Conservation (phyloP, 805 yeast genomes). For the Zygosaccharomyces bailii region DNA sequence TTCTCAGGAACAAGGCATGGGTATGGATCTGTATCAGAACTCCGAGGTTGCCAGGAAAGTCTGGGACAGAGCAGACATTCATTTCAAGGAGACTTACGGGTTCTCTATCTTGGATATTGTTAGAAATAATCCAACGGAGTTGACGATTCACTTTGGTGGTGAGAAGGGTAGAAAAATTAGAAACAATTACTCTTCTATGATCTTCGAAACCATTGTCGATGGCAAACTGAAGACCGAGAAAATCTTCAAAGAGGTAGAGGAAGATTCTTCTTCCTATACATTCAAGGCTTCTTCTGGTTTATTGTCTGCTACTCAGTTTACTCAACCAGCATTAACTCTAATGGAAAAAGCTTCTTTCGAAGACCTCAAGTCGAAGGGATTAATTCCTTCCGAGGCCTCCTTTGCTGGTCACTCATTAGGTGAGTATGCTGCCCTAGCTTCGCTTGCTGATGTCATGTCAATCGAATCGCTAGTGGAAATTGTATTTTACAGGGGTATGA, state of each 20-base stretch:
- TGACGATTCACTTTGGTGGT: slow-evolving; percentile 97
- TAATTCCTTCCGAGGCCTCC: slow-evolving; percentile 87
- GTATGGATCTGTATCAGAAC: slow-evolving; percentile 94
- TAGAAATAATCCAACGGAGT: slow-evolving; percentile 89
- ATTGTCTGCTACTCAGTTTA: slow-evolving; percentile 96
- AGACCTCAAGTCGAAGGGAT: slow-evolving; percentile 93
- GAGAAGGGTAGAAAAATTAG: slow-evolving; percentile 93
- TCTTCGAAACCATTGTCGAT: slow-evolving; percentile 89
- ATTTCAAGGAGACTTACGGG: slow-evolving; percentile 90
- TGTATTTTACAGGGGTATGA: slow-evolving; percentile 99
- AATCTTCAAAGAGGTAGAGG: slow-evolving; percentile 89
- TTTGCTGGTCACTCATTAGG: slow-evolving; percentile 99
- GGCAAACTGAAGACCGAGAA: slow-evolving; percentile 86
- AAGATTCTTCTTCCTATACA: slow-evolving; percentile 76
- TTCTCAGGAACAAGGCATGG: slow-evolving; percentile 99
- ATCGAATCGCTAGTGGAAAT: slow-evolving; percentile 95
- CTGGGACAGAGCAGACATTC: slow-evolving; percentile 97
- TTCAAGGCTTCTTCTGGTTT: slow-evolving; percentile 93
- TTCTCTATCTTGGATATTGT: slow-evolving; percentile 96
- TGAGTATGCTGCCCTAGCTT: slow-evolving; percentile 96
- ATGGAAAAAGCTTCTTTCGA: slow-evolving; percentile 99
- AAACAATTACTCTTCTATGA: slow-evolving; percentile 93
- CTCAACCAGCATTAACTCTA: slow-evolving; percentile 97
- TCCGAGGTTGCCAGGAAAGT: slow-evolving; percentile 91
- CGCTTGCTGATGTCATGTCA: slow-evolving; percentile 98